Base-by-base conservation (phyloP, 805 yeast genomes). In the Debaryomyces maramus region DNA sequence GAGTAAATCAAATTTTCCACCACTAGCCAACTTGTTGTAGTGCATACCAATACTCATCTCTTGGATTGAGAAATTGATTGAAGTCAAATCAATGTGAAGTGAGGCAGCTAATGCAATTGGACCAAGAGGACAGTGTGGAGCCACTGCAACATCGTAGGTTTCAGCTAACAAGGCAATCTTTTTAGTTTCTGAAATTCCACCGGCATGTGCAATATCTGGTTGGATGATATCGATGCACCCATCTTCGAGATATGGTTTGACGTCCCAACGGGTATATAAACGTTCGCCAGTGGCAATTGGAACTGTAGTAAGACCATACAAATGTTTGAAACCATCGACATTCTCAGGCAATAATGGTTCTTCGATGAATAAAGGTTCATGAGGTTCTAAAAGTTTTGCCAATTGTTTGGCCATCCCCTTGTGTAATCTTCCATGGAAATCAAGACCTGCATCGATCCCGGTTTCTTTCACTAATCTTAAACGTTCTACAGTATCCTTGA, bases 251-350 rank as follows among this genome's bases (percentile, higher is more conserved):
- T 31, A 31, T 31, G 34, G 34, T 7, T 31, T 31, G 22, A 31
- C 34, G 21, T 31, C 34, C 34, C 34, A 31, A 31, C 34, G 34
- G 34, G 34, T 31, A 31, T 31, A 31, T 18, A 31, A 31, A 15
- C 34, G 34, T 31, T 31, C 34, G n/a, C 34, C 34, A 8, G 34
- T 31, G 34, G 34, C 34, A 31, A 31, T 31, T 31, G 34, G 34
- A 31, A 31, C 34, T 31, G 34, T 31, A 5, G 34, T 31, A 15
- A 31, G 34, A 31, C 34, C 34, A 18, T 31, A 31, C 34, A 31
- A 31, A 6, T 31, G 34, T 7, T 31, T 31, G 21, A 31, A 31
- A 3, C 34, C 34, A 31, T 31, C 34, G 4, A 16, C 22, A 31
- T 31, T 31, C 17, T 31, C 34, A 31, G 34, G 34, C 17, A 31